Evolutionary conservation across 768 basidiomycete species (phyloP).

Genomic region (Lentinus tigrinus): DNA sequence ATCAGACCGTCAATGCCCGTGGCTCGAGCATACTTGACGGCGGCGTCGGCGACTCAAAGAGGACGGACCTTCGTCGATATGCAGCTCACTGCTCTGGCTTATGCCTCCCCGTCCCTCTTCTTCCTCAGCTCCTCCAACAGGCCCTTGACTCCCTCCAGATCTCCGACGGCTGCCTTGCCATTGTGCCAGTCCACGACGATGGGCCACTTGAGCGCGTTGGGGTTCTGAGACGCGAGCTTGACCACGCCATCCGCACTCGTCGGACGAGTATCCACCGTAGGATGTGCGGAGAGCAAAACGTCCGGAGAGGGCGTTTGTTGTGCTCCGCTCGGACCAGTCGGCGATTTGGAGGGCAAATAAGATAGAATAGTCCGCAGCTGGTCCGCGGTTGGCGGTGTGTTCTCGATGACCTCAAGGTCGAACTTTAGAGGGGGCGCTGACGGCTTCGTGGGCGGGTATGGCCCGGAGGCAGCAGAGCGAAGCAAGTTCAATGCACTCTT

Average conservation of each 20-base stretch:
- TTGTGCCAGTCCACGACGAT: constrained; percentile 77
- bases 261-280: constrained; percentile 39
- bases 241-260: constrained; percentile 46
- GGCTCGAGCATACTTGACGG: not conserved
- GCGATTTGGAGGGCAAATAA: constrained; percentile 43
- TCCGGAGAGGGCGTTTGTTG: constrained; percentile 18
- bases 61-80: not conserved
- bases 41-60: not conserved
- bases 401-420: constrained; percentile 71
- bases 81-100: not conserved
- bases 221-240: constrained; percentile 53
- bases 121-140: constrained; percentile 67
- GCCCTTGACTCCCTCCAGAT: constrained; percentile 63
- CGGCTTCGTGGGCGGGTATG: constrained; percentile 57
- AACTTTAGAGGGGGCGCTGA: constrained; percentile 57
- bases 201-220: constrained; percentile 70
- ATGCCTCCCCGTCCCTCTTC: constrained; percentile 61
- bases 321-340: constrained; percentile 1
- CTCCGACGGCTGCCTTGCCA: constrained; percentile 64
- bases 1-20: not conserved
- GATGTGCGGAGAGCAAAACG: constrained; percentile 63
- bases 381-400: constrained; percentile 59
- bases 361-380: constrained; percentile 67
- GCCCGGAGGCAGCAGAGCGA: constrained; percentile 52
- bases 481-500: constrained; percentile 59